Conservation (phyloP, 192 early-diverging fungal species). For the Coemansia asiatica region DNA sequence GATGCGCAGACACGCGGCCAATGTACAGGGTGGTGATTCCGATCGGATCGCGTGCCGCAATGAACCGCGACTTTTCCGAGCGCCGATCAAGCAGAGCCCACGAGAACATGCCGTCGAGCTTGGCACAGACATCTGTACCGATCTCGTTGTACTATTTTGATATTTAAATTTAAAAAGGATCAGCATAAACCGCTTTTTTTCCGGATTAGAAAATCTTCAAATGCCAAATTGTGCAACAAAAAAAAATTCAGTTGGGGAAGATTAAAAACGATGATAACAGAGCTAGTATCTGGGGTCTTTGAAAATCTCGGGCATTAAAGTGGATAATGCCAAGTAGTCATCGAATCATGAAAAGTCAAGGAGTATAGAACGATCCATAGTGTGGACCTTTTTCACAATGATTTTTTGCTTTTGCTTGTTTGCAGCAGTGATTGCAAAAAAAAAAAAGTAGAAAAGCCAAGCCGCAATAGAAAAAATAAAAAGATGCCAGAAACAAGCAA, state of each 20-base stretch:
- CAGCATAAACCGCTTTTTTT: not conserved
- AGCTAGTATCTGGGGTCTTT: no score
- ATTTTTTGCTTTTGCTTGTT: not conserved
- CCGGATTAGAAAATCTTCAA: conserved; percentile 7
- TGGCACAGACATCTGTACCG: conserved; percentile 75
- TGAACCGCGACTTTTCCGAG: conserved; percentile 69
- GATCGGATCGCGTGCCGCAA: conserved; percentile 96
- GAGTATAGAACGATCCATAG: no score
- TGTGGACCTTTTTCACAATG: no score
- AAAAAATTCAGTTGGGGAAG: no score
- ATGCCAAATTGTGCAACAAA: no score
- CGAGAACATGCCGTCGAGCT: conserved; percentile 96
- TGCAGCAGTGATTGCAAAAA: not conserved
- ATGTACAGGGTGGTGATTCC: conserved; percentile 98
- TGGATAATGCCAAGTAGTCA: no score
- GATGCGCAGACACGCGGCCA: conserved; percentile 79
- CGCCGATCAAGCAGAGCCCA: conserved; percentile 86
- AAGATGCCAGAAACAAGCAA: not conserved
- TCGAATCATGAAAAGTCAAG: no score
- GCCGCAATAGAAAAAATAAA: not conserved
- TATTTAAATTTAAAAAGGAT: not conserved
- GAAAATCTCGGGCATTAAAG: no score
- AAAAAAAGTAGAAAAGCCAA: not conserved
- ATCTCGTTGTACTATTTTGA: conserved; percentile 76
- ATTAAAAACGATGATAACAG: no score